Conservation (phyloP, 164 flowering plant species). For the Dillenia turbinata region DNA sequence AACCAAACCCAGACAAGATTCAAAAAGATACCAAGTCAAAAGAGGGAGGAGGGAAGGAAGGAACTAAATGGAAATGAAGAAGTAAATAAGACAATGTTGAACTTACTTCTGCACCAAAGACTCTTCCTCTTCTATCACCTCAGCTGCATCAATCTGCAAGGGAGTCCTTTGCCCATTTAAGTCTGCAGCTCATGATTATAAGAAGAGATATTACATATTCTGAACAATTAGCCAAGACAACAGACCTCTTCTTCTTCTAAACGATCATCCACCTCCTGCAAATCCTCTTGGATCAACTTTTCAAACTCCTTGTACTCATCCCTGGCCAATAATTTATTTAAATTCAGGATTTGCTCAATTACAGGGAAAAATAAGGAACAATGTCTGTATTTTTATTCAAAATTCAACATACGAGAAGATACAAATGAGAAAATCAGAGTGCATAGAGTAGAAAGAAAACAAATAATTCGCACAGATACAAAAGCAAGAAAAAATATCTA, state of each 20-base stretch:
- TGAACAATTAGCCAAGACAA: neutral
- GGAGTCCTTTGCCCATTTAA: neutral
- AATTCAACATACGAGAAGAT: too few species aligned
- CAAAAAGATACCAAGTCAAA: neutral
- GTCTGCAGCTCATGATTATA: neutral
- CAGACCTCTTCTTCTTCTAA: slow-evolving; percentile 94
- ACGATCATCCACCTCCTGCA: slow-evolving; percentile 81
- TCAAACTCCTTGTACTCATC: slow-evolving; percentile 95
- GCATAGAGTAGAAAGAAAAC: neutral
- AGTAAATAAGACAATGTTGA: neutral
- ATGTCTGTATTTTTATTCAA: too few species aligned
- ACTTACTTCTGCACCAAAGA: slow-evolving; percentile 73
- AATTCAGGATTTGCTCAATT: neutral
- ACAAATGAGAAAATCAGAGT: neutral
- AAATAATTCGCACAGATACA: too few species aligned
- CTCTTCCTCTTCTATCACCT: slow-evolving; percentile 73
- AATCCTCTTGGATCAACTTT: slow-evolving; percentile 79
- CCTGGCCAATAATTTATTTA: slow-evolving; percentile 28
- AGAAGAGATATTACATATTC: neutral
- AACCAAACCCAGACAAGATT: too few species aligned
- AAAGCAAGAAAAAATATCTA: too few species aligned
- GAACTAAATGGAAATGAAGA: too few species aligned
- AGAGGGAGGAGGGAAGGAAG: neutral
- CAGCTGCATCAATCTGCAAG: slow-evolving; percentile 93
- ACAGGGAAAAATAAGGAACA: too few species aligned